These are phyloP conservation scores for Murraya koenigii DNA, from an alignment of 345 rosid genomes.

Conservation along the genomic window DNA sequence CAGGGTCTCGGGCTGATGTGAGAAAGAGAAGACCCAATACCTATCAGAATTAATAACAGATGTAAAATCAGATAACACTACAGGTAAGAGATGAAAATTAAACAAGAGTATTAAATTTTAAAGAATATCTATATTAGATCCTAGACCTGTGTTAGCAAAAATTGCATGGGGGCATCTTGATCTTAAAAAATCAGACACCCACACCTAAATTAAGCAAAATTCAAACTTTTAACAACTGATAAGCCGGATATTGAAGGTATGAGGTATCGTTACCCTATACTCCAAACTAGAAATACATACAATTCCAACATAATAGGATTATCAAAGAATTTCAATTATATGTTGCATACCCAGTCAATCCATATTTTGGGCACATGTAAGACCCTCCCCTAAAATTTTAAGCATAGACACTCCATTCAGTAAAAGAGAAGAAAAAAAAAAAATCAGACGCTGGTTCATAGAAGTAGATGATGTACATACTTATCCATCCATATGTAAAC, in stretches of 20 bases:
- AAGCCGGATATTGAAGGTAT: too few species aligned
- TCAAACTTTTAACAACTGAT: not conserved
- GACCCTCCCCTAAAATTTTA: not conserved
- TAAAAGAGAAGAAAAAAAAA: not conserved
- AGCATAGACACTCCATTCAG: not conserved
- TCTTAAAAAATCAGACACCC: not conserved
- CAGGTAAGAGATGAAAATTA: not conserved
- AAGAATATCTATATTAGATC: not conserved
- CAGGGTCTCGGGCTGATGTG: slow-evolving; percentile 94
- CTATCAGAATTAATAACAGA: slow-evolving; percentile 44
- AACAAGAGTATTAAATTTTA: not conserved
- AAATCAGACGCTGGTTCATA: not conserved
- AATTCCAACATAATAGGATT: not conserved
- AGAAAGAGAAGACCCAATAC: slow-evolving; percentile 78
- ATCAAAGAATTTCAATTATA: not conserved
- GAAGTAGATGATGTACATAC: not conserved
- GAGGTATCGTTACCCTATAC: too few species aligned
- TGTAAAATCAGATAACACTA: slow-evolving; percentile 18
- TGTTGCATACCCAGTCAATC: not conserved
- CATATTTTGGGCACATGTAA: not conserved
- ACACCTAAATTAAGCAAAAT: not conserved
- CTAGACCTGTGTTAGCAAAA: not conserved
- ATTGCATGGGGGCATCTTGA: not conserved
- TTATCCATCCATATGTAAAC: not conserved
- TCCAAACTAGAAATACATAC: not conserved